Conservation (phyloP, 371 early-diverging fungal species). For the Mortierella sp. region DNA sequence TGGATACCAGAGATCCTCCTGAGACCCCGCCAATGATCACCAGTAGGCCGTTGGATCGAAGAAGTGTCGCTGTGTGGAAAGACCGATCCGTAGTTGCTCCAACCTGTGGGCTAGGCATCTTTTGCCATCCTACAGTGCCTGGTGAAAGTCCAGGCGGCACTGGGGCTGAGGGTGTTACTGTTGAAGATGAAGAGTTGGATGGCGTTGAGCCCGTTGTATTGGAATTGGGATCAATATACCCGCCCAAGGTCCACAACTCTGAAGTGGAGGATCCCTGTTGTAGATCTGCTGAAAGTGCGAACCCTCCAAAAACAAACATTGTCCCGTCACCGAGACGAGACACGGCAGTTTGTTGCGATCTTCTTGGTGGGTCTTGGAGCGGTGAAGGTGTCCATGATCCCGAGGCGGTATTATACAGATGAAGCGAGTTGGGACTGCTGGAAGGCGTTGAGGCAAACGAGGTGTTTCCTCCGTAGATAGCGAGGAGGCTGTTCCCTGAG, state of each 20-base stretch:
- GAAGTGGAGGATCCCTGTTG: conserved; percentile 19
- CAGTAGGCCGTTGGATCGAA: conserved; percentile 41
- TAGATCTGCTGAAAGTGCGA: conserved; percentile 26
- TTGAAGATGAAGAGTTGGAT: conserved; percentile 8
- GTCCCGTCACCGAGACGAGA: conserved; percentile 44
- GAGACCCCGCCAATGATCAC: conserved; percentile 47
- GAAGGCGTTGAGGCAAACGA: conserved; percentile 29
- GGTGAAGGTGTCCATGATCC: conserved; percentile 27
- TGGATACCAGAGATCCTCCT: conserved; percentile 25
- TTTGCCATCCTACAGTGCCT: conserved; percentile 36
- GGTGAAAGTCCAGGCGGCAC: conserved; percentile 33
- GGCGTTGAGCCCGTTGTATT: conserved; percentile 6
- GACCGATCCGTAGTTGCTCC: conserved; percentile 19
- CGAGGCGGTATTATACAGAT: conserved; percentile 30
- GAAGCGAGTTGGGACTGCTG: conserved; percentile 24
- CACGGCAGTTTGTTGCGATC: conserved; percentile 28
- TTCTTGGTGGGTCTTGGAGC: conserved; percentile 43
- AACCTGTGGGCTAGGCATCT: conserved; percentile 8
- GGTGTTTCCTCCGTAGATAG: conserved; percentile 46
- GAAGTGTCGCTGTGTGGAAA: conserved; percentile 33
- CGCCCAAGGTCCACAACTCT: conserved; percentile 46
- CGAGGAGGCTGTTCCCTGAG: conserved; percentile 27
- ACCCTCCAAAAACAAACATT: conserved; percentile 44
- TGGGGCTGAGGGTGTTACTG: not conserved
- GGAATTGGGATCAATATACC: conserved; percentile 14